Base-by-base conservation (phyloP, 129 eudicot species). In the Pulicaria dysenterica region DNA sequence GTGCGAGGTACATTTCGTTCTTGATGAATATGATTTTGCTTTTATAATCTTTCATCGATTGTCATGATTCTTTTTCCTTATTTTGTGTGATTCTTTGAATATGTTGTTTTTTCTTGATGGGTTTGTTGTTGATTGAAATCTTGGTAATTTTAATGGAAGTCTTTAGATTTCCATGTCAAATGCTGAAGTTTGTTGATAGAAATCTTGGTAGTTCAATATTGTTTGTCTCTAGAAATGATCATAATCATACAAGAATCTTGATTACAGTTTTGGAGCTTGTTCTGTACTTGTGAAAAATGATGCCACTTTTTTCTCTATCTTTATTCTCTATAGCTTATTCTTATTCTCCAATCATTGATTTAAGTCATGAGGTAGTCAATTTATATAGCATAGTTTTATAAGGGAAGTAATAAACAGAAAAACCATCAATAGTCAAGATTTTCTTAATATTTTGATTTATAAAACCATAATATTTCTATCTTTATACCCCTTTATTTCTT, bases 1-100 rank as follows among this genome's bases (percentile, higher is more conserved):
- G 98, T 80, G 98, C 98, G 10, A 93, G 98, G 98, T 93, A 78
- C 72, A 53, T 69, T 41, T 15, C 12, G 8, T 76, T 44, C 6
- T 76, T 60, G 42, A 8, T 16, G 5, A 44, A 15, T 37, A 2
- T 53, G 49, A 39, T 70, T 11, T 15, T 53, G 42, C 17, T 6
- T 39, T 14, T 44, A 48, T 55, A 13, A 2, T 7, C 24, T 55
- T 24, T 24, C 31, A 24, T 24, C 31, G 31, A 24, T 24, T 24
- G 1, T 24, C 31, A 24, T 24, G 2, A 1, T 24, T 24, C 2
- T 24, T 24, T 24, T 24, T 24, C 31, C 31, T 24, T 24, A 1
- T 24, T 24, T 24, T 24, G 0, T 60, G 10, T 37, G 4, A 14
- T 48, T n/a, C 17, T 14, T 50, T 11, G 51, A 40, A 16, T 14